Base-by-base conservation (phyloP, 1,284 basidiomycete species). In the Cryptococcus sp. region DNA sequence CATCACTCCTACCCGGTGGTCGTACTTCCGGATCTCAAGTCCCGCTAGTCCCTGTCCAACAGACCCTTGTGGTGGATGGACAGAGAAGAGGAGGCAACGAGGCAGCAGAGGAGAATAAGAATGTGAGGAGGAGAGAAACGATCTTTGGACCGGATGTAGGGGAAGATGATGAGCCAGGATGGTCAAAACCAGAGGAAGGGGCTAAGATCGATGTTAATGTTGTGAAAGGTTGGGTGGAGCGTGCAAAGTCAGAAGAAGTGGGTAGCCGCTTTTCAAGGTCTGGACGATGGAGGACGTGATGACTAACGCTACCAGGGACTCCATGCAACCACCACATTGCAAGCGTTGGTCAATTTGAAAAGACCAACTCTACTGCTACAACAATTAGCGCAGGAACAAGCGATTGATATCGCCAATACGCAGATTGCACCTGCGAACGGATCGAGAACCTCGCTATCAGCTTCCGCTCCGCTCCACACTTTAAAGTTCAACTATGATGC, bases 401-500 rank as follows among this genome's bases (percentile, higher is more conserved):
- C 55, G 5, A 33, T 46, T 49, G 79, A 82, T 23, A 74, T 81
- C 0, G 79, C 79, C 57, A 73, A 80, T 54, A 68, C 64, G 8
- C 80, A 83, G 46, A 80, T 67, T 32, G 52, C 55, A 7, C 33
- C 59, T 3, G 58, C 63, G 34, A 43, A 47, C 31, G 34, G 43
- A 1, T 45, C 53, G n/a, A 30, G 58, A 51, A 42, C 23, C 7
- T 49, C 56, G 4, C 41, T 50, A 33, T 34, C 58, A 23, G 57
- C 61, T 4, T 35, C 61, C 76, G 41, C 48, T 80, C 62, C 73
- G 13, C 64, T 69, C 44, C 89, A 92, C 65, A 83, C 85, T 14
- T 80, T 93, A 55, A 89, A 90, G 71, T 94, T 94, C 74, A 86
- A 87, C 71, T 94, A 87, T 72, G 91, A 94, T 69, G 89, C 88